phyloP scores from a whole-genome alignment of 1,139 yeast species.

The Candida pseudoviswanathii region DNA sequence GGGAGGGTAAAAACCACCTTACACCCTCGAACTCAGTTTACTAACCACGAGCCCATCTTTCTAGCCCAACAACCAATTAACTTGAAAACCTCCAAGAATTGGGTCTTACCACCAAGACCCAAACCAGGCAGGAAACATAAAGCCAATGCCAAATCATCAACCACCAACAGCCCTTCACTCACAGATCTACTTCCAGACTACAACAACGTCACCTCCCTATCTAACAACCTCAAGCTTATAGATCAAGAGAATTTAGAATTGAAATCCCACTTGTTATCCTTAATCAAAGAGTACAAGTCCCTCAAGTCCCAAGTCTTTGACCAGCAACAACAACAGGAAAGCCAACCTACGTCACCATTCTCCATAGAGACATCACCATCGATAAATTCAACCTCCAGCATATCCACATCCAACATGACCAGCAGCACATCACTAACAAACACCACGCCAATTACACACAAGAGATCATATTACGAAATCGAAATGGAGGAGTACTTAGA shows the following conservation, averaged over 20 bases:
- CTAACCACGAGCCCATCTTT: neutral
- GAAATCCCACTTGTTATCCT: conserved; percentile 37
- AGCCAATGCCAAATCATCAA: neutral
- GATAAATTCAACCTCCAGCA: neutral
- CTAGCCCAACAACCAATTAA: conserved; percentile 4
- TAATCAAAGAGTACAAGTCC: conserved; percentile 47
- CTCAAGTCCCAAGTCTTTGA: conserved; percentile 37
- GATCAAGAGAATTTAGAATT: conserved; percentile 40
- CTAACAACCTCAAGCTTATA: conserved; percentile 28
- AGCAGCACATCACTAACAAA: neutral
- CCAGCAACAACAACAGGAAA: conserved; percentile 10
- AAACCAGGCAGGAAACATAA: conserved; percentile 81
- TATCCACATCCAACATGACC: neutral
- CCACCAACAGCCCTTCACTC: conserved; percentile 1
- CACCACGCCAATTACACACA: neutral
- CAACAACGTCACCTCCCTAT: conserved; percentile 8
- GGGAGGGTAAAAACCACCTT: no score
- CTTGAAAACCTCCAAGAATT: conserved; percentile 66
- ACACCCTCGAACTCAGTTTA: neutral
- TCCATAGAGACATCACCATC: conserved; percentile 2
- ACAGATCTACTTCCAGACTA: conserved; percentile 9
- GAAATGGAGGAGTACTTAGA: conserved; percentile 3
- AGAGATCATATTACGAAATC: conserved; percentile 3
- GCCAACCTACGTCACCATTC: neutral
- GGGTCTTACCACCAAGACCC: conserved; percentile 91